Base-by-base conservation (phyloP, 2,329 filamentous ascomycete species). In the Microthyrium microscopicum region DNA sequence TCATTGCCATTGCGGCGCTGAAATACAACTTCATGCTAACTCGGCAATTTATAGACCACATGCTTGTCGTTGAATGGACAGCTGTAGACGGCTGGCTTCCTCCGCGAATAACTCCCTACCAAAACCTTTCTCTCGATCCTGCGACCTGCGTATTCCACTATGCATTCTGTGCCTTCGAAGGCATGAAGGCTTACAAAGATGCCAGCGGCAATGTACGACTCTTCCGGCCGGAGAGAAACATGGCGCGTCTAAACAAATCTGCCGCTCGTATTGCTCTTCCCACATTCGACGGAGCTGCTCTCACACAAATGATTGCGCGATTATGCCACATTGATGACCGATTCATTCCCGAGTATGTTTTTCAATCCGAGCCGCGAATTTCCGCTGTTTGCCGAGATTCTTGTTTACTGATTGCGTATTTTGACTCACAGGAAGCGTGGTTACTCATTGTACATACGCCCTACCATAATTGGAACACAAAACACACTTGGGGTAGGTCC, bases 161-260 rank as follows among this genome's bases (percentile, higher is more conserved):
- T 59, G 89, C 83, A 31, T 95, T 95, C 52, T 82, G 91, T 58
- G 89, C 80, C 56, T 98, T 98, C 58, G 89, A 98, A 64, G 89
- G 89, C 46, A 93, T 95, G 84, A 98, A 98, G 66, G 89, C 89
- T 39, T 98, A 98, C 69, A 91, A 87, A 58, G 83, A 92, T 61
- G 72, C 68, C 48, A 53, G 71, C 27, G 82, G 82, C 46, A 62
- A 74, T 39, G 71, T 93, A 45, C 76, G 87, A 35, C 66, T 98
- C 35, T 98, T 98, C 69, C 73, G 89, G 21, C 89, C 89, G 2
- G 78, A 92, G 55, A 89, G 73, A 69, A 98, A 98, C 66, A 95
- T 95, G 87, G 75, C 67, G 42, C 78, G 89, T 40, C 61, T 98
- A 57, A 98, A 95, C 66, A 82, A 78, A 56, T 94, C 85, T 3